These are phyloP conservation scores for Aphanoascus verrucosus DNA, from an alignment of 2,329 filamentous ascomycete genomes.

Conservation along the genomic window DNA sequence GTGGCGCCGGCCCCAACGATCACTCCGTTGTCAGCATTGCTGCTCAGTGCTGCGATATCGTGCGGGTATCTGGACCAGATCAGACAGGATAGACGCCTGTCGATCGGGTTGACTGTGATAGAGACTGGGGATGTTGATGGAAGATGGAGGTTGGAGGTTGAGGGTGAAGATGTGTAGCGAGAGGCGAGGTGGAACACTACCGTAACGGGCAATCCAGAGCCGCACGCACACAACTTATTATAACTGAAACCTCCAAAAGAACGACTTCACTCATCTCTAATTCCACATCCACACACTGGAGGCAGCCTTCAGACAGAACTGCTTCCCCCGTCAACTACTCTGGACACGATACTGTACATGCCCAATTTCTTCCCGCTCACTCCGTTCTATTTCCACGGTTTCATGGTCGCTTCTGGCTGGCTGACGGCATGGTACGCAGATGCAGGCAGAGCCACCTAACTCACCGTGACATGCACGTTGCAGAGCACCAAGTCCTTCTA, in stretches of 20 bases:
- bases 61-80: conserved; percentile 3
- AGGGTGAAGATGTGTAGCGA: background rate
- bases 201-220: too few relatives aligned
- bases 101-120: background rate
- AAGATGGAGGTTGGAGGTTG: too few relatives aligned
- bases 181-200: background rate
- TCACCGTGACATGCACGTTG: conserved; percentile 1
- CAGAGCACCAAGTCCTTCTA: background rate
- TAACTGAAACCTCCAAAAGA: background rate
- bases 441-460: conserved; percentile 9
- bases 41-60: background rate
- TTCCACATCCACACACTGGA: background rate
- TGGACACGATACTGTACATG: too few relatives aligned
- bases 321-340: background rate
- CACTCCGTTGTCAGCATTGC: background rate
- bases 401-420: background rate
- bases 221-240: too few relatives aligned
- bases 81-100: background rate
- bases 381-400: background rate
- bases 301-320: background rate
- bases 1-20: conserved; percentile 3
- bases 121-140: background rate
- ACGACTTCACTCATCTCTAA: background rate
- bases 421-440: conserved; percentile 7
- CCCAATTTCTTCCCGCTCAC: background rate